phyloP scores from a whole-genome alignment of 1,284 basidiomycete species.

The Heterobasidion irregulare region DNA sequence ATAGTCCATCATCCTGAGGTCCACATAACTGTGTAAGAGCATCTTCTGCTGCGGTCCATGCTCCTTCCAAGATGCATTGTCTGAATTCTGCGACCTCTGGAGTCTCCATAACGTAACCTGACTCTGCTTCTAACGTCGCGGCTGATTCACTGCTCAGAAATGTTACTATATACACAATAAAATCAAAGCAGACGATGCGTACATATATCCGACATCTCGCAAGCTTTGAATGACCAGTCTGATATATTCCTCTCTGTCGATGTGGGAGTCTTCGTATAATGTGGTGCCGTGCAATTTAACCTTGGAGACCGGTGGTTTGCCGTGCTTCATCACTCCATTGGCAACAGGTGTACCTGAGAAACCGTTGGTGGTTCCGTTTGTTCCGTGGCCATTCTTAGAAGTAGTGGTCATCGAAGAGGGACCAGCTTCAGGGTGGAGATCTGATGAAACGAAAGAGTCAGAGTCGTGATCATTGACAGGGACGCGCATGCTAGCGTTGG shows the following conservation, averaged over 20 bases:
- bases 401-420: constrained; percentile 36
- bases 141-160: constrained; percentile 69
- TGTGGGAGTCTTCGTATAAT: constrained; percentile 65
- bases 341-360: constrained; percentile 14
- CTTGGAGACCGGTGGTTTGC: constrained; percentile 33
- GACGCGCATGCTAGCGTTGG: constrained; percentile 43
- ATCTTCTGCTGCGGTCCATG: constrained; percentile 78
- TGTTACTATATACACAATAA: constrained; percentile 1
- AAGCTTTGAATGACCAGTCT: constrained; percentile 87
- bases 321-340: constrained; percentile 40
- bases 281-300: constrained; percentile 63
- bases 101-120: constrained; percentile 83
- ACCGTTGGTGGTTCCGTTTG: constrained; percentile 29
- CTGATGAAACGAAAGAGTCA: constrained; percentile 37
- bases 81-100: constrained; percentile 77
- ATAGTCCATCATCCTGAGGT: constrained; percentile 52
- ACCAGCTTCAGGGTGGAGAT: constrained; percentile 38
- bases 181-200: constrained; percentile 29
- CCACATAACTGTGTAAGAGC: constrained; percentile 66
- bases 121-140: constrained; percentile 83
- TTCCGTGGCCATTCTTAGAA: constrained; percentile 34
- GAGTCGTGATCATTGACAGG: constrained; percentile 48
- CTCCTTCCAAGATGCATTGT: constrained; percentile 72
- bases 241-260: constrained; percentile 89
- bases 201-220: constrained; percentile 90